Evolutionary conservation across 192 early-diverging fungal genomes (phyloP).

Genomic region (Coemansia sp.): DNA sequence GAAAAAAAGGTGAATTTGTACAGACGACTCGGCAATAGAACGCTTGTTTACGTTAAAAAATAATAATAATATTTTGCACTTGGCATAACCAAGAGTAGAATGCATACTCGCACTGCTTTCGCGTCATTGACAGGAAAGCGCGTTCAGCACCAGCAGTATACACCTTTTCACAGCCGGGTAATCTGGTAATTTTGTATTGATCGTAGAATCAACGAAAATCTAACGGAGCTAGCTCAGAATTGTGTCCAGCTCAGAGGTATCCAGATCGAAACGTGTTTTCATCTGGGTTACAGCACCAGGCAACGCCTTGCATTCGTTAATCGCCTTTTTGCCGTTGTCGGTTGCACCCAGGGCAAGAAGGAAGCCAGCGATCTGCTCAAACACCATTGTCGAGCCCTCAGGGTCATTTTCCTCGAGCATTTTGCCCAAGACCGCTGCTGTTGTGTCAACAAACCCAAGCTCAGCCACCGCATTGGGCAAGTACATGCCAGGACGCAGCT

Average conservation of each 20-base stretch:
- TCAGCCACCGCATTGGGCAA: slow-evolving; percentile 49
- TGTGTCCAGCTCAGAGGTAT: slow-evolving; percentile 11
- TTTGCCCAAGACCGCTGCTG: slow-evolving; percentile 52
- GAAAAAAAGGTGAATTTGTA: too few species aligned
- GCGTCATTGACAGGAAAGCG: too few species aligned
- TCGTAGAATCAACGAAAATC: not conserved
- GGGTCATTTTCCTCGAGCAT: slow-evolving; percentile 30
- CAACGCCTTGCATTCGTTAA: slow-evolving; percentile 13
- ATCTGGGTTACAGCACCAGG: slow-evolving; percentile 5
- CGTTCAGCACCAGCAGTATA: too few species aligned
- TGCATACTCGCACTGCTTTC: too few species aligned
- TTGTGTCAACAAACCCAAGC: slow-evolving; percentile 49
- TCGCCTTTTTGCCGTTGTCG: slow-evolving; percentile 13
- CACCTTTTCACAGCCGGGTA: too few species aligned
- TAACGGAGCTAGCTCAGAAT: not conserved
- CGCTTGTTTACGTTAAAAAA: too few species aligned
- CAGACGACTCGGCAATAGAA: too few species aligned
- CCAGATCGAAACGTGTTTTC: slow-evolving; percentile 11
- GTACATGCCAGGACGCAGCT: slow-evolving; percentile 30
- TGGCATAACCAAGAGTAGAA: too few species aligned
- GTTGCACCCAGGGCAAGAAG: slow-evolving; percentile 26
- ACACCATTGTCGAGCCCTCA: slow-evolving; percentile 29
- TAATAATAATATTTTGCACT: too few species aligned
- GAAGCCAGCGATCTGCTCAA: slow-evolving; percentile 38
- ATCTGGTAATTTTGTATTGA: not conserved